Conservation (phyloP, 2,329 filamentous ascomycete genomes). For the Bretziella fagacearum region DNA sequence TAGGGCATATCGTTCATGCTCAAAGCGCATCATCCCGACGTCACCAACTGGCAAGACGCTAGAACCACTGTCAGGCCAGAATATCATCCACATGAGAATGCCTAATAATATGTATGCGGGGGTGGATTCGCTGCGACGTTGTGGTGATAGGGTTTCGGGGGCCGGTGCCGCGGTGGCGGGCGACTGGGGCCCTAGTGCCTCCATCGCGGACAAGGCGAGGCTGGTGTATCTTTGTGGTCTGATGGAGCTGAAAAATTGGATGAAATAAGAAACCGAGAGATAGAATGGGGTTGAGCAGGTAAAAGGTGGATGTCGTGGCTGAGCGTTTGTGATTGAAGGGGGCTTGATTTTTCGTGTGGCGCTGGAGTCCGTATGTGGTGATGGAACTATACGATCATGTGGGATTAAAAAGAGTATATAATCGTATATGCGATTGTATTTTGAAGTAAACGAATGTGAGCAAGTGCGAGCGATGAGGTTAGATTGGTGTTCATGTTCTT, state of each 20-base stretch:
- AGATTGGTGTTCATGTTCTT: too few species aligned
- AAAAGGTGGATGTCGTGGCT: neutral
- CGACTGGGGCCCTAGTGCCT: neutral
- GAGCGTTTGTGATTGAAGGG: too few species aligned
- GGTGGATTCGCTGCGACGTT: slow-evolving; percentile 7
- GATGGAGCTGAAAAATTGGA: neutral
- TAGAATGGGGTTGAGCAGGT: too few species aligned
- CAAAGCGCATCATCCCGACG: slow-evolving; percentile 24
- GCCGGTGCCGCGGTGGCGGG: neutral
- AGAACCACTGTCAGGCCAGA: slow-evolving; percentile 17
- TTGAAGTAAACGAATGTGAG: too few species aligned
- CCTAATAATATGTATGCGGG: slow-evolving; percentile 9
- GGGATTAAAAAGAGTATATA: too few species aligned
- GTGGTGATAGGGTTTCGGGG: neutral
- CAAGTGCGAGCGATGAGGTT: too few species aligned
- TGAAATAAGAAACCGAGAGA: too few species aligned
- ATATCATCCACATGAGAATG: slow-evolving; percentile 13
- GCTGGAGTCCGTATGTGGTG: too few species aligned
- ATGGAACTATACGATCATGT: too few species aligned
- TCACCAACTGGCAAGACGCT: slow-evolving; percentile 22
- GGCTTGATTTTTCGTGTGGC: too few species aligned
- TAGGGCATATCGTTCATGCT: slow-evolving; percentile 35
- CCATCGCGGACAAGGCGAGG: neutral
- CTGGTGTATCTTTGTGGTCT: neutral
- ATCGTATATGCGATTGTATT: too few species aligned